These are phyloP conservation scores for Chaetomiaceae sp. DNA, from an alignment of 2,329 filamentous ascomycete species.

Conservation along the genomic window DNA sequence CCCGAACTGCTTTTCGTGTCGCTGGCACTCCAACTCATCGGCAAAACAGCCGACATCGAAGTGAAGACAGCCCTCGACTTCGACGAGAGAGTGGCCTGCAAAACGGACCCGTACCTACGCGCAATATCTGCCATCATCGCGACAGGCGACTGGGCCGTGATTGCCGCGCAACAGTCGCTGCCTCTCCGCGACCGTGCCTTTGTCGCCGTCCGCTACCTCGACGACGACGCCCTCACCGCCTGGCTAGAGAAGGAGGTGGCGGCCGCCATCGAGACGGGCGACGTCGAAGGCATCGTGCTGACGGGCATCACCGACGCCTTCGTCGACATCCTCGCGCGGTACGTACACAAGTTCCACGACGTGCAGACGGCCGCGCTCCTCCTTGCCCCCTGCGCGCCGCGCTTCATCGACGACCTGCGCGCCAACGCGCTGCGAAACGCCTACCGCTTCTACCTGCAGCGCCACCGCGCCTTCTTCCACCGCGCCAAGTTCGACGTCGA, in stretches of 20 bases:
- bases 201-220: conserved; percentile 62
- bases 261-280: conserved; percentile 56
- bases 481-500: conserved; percentile 73
- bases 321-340: conserved; percentile 69
- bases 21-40: conserved; percentile 58
- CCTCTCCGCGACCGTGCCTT: conserved; percentile 69
- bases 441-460: conserved; percentile 66
- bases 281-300: conserved; percentile 71
- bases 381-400: conserved; percentile 65
- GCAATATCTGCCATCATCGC: conserved; percentile 73
- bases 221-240: conserved; percentile 53
- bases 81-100: conserved; percentile 52
- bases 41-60: conserved; percentile 40
- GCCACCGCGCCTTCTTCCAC: conserved; percentile 66
- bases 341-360: conserved; percentile 69
- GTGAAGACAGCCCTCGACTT: conserved; percentile 50
- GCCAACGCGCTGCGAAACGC: conserved; percentile 66
- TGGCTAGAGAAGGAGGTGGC: conserved; percentile 64
- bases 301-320: conserved; percentile 68
- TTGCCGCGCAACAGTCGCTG: conserved; percentile 66
- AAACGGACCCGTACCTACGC: conserved; percentile 71
- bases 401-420: conserved; percentile 71
- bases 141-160: conserved; percentile 67
- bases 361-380: conserved; percentile 73
- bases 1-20: conserved; percentile 64